Evolutionary conservation across 1,284 basidiomycete species (phyloP), one percentile per base, ranked within the genome.

Genomic region (Papiliotrema laurentii): DNA sequence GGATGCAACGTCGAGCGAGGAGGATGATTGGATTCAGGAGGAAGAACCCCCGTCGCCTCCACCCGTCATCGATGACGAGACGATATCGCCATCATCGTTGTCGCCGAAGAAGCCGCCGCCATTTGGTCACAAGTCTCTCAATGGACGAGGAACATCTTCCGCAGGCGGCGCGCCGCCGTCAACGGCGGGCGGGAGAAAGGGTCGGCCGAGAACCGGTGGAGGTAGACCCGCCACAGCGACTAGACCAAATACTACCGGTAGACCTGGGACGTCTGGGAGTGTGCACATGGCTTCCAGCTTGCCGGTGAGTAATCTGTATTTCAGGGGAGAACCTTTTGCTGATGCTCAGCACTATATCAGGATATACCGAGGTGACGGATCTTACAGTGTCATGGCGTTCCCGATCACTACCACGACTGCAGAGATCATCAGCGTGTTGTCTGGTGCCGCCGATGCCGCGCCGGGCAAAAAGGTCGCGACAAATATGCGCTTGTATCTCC

Each of bases 321-420:
- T 13, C 4, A 21, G 19, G 34, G 36, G 22, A 24, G 36, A 26
- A 30, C 11, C 22, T 13, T n/a, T 28, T 44, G 22, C 61, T 58
- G 24, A 30, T 42, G 4, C 11, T 35, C 59, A 76, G 66, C 69
- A 76, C 57, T 74, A 69, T 49, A 67, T 90, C 46, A 82, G 90
- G 38, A 84, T 97, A 57, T 89, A 91, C 68, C 80, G 84, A 39
- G 80, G 81, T 21, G 86, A 89, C 59, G 82, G 82, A 36, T 81
- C 83, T 4, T 90, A 85, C 64, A 83, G 85, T 50, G 80, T 88
- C 40, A 79, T 87, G 37, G 76, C 80, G 19, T 83, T 88, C 59
- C 77, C 80, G 10, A 74, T 86, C 27, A 73, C 77, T 22, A 82
- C 84, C 18, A 89, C 84, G 0, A 87, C 89, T 4, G 79, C 79